phyloP scores from a whole-genome alignment of 352 stramenopile genomes.

The Phytophthora uliginosa region DNA sequence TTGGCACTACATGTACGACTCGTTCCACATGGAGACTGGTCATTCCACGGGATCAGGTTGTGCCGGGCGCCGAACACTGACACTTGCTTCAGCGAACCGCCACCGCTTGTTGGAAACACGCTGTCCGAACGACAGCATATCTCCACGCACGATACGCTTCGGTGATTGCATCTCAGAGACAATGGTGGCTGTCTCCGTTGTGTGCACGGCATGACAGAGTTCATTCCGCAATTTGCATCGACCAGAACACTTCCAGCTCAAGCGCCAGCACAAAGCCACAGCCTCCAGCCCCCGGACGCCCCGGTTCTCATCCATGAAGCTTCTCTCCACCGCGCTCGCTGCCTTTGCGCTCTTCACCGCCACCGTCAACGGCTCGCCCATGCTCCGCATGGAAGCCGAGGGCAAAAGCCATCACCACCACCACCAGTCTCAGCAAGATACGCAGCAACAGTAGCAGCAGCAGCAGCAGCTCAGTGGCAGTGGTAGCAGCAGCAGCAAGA shows the following conservation, averaged over 20 bases:
- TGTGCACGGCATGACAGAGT: background rate
- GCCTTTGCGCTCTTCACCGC: slow-evolving; percentile 2
- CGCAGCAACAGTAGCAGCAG: background rate
- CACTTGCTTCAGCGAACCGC: background rate
- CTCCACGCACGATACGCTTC: background rate
- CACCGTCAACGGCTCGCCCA: slow-evolving; percentile 7
- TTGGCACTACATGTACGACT: background rate
- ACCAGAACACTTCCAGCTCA: background rate
- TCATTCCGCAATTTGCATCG: background rate
- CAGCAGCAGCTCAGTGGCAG: too few species aligned
- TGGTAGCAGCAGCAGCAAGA: too few species aligned
- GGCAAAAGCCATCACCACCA: background rate
- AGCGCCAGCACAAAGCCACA: background rate
- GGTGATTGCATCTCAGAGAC: background rate
- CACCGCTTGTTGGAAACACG: background rate
- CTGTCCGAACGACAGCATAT: background rate
- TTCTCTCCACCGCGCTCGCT: slow-evolving; percentile 13
- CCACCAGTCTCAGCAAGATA: background rate
- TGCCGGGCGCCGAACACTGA: background rate
- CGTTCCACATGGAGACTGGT: background rate
- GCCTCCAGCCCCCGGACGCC: background rate
- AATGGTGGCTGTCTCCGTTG: background rate
- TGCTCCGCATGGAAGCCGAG: slow-evolving; percentile 9
- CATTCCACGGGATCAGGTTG: background rate
- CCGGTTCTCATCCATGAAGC: slow-evolving; percentile 16